Conservation (phyloP, 1,284 basidiomycete genomes). For the Ustilago vetiveriae region DNA sequence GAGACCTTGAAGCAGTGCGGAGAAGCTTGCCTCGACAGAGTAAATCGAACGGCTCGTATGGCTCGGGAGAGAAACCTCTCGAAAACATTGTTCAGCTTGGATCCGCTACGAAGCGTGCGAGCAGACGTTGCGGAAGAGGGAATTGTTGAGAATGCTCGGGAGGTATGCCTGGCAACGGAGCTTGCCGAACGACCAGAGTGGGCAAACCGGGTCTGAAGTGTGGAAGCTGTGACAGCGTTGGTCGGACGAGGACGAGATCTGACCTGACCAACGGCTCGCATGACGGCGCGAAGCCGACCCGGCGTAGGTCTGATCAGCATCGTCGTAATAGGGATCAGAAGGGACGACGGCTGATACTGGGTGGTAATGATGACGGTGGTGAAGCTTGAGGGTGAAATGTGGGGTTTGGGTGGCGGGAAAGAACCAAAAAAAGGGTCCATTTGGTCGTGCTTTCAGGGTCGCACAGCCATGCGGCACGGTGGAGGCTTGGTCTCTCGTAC, state of each 20-base stretch:
- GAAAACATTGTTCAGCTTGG: background rate
- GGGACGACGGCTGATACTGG: background rate
- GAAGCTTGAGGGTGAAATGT: background rate
- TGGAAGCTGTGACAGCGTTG: slow-evolving; percentile 3
- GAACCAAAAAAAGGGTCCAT: background rate
- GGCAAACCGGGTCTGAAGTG: background rate
- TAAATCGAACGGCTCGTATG: background rate
- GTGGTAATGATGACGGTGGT: slow-evolving; percentile 1
- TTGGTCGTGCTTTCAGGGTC: no score
- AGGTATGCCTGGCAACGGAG: background rate
- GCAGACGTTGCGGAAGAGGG: background rate
- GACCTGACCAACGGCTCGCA: slow-evolving; percentile 4
- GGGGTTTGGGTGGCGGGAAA: background rate
- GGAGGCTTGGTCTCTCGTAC: no score
- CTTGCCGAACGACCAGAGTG: background rate
- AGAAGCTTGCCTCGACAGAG: background rate
- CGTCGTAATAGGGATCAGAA: background rate
- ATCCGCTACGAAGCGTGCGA: background rate
- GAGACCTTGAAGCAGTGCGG: background rate
- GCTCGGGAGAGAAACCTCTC: background rate
- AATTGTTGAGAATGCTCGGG: slow-evolving; percentile 1
- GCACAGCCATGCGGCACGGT: no score
- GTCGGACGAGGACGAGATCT: slow-evolving; percentile 6
- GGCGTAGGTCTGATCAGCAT: slow-evolving; percentile 25
- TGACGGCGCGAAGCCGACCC: slow-evolving; percentile 9